phyloP scores from a whole-genome alignment of 2,329 filamentous ascomycete genomes.

The Paecilomyces formosus region DNA sequence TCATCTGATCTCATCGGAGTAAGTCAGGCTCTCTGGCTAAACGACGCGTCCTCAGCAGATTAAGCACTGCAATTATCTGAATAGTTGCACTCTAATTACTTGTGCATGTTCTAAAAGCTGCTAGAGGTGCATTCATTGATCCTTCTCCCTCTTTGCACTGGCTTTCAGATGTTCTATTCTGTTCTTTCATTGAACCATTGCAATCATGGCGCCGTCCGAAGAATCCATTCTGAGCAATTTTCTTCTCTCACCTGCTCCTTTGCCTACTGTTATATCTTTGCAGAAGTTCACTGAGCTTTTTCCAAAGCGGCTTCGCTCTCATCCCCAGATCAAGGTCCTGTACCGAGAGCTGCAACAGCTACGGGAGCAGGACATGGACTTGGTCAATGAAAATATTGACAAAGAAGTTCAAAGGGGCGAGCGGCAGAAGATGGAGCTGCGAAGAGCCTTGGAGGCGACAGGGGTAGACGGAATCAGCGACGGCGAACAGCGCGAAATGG shows the following conservation, averaged over 20 bases:
- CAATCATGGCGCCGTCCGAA: slow-evolving; percentile 65
- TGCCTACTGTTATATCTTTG: slow-evolving; percentile 66
- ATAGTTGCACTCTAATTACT: neutral
- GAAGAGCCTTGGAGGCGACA: slow-evolving; percentile 21
- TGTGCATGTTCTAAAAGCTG: neutral
- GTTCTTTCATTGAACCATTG: slow-evolving; percentile 4
- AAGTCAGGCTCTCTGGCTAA: neutral
- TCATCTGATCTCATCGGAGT: neutral
- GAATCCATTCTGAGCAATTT: slow-evolving; percentile 68
- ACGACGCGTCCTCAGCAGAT: neutral
- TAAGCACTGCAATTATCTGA: neutral
- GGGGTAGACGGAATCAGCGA: slow-evolving; percentile 25
- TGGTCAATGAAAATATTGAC: slow-evolving; percentile 50
- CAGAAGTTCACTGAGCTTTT: slow-evolving; percentile 71
- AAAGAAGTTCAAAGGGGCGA: slow-evolving; percentile 28
- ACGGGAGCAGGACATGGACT: slow-evolving; percentile 61
- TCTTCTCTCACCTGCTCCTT: slow-evolving; percentile 65
- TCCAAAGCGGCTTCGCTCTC: slow-evolving; percentile 57
- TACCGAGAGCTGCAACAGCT: slow-evolving; percentile 75
- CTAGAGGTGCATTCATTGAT: neutral
- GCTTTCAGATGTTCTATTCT: neutral
- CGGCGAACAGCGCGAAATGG: slow-evolving; percentile 30
- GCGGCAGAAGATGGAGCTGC: slow-evolving; percentile 30
- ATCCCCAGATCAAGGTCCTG: slow-evolving; percentile 60
- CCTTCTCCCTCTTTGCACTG: neutral